phyloP scores from a whole-genome alignment of 2,329 filamentous ascomycete genomes.

The Epichloe typhina region DNA sequence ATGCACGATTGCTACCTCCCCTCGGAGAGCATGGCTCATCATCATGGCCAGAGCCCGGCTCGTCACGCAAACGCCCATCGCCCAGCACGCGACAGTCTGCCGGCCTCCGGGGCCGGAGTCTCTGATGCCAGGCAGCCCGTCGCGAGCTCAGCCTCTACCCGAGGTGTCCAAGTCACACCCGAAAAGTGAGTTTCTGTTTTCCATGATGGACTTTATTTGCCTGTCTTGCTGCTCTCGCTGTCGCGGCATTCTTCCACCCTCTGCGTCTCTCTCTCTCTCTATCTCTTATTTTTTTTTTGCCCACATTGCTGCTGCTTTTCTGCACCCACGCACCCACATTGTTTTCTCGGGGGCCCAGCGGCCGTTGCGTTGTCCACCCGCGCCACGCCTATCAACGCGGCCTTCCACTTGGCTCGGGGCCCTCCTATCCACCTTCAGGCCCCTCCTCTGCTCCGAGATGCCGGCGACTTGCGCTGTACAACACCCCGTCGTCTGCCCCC shows the following conservation, averaged over 20 bases:
- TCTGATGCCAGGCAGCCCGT: constrained; percentile 31
- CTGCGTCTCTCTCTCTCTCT: constrained; percentile 2
- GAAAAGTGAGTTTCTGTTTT: constrained; percentile 39
- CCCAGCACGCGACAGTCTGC: constrained; percentile 39
- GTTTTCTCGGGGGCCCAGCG: background rate
- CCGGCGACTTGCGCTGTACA: constrained; percentile 2
- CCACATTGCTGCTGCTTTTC: background rate
- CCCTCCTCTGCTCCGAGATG: constrained; percentile 6
- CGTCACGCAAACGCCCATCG: constrained; percentile 34
- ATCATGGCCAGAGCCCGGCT: constrained; percentile 45
- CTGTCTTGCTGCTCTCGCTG: too few species aligned
- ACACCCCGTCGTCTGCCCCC: background rate
- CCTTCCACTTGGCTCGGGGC: constrained; percentile 3
- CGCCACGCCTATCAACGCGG: constrained; percentile 1
- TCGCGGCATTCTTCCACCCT: background rate
- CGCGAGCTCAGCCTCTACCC: constrained; percentile 29
- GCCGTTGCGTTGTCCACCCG: constrained; percentile 1
- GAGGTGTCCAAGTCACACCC: constrained; percentile 31
- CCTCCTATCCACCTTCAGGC: background rate
- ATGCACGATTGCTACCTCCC: constrained; percentile 52
- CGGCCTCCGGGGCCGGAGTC: constrained; percentile 35
- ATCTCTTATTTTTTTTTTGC: background rate
- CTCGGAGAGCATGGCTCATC: constrained; percentile 46
- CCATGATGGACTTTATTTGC: background rate
- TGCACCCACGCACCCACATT: background rate